Base-by-base conservation (phyloP, 345 rosid species). In the Cardamine occulta region DNA sequence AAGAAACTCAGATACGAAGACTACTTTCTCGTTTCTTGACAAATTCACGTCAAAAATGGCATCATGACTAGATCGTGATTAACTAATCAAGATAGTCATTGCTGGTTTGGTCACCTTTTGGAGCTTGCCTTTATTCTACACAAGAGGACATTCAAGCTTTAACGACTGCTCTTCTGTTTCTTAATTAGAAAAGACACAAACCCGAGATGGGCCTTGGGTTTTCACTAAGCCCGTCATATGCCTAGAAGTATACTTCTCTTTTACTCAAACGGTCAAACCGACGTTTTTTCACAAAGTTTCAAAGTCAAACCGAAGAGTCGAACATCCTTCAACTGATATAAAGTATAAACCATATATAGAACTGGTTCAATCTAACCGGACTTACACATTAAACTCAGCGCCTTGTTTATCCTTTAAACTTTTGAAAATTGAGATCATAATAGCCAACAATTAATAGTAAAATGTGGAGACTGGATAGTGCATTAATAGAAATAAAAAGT, bases 381-480 rank as follows among this genome's bases (percentile, higher is more conserved):
- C 17, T 54, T 57, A 31, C 42, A 57, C 29, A 60, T 35, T 35
- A 35, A 60, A 34, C 10, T 18, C 14, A 34, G 17, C 10, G 6
- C 40, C 21, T 57, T 6, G 21, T 57, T 39, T 13, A 21, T 13
- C 48, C 13, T 19, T 39, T 3, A 7, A 61, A 61, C 64, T 15
- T 34, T 10, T 1, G 28, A 59, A 13, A 32, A 61, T 3, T 37
- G 19, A 26, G 34, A 23, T 61, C 17, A 39, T 19, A 26, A 17
- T 29, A 48, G 14, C 35, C 26, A 34, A 59, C 44, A 42, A 63
- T 15, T 60, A 60, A 42, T 49, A 7, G 44, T 8, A 49, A 18
- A 66, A 29, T 29, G 45, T 51, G 29, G 45, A 44, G 8, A 63
- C 8, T n/a, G 67, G 45, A 44, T 4, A 63, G 14, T n/a, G 67